A percentile compares a stretch with the other conserved stretches of the same genome.
These are phyloP conservation scores for Eucalyptus curtisii DNA, from an alignment of 345 rosid genomes.

Conservation along the genomic window DNA sequence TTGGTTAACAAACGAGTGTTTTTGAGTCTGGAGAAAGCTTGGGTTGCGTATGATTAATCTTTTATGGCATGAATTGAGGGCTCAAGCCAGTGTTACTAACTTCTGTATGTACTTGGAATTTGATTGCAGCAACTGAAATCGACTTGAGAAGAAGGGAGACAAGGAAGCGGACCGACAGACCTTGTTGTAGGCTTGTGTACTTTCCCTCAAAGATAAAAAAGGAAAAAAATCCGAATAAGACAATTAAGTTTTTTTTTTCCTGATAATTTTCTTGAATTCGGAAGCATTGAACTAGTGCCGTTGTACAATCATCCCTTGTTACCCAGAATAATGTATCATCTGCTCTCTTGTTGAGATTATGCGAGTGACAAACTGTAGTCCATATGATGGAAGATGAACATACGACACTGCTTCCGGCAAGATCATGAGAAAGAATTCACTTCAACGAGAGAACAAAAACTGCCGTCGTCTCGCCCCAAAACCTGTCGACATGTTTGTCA, in stretches of 20 bases:
- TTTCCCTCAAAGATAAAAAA: background rate
- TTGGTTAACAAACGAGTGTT: background rate
- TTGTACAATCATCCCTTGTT: constrained; percentile 9
- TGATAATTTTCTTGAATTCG: constrained; percentile 11
- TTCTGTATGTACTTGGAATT: background rate
- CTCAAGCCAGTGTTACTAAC: background rate
- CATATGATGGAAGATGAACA: background rate
- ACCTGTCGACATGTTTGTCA: background rate
- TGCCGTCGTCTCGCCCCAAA: background rate
- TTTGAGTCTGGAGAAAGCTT: background rate
- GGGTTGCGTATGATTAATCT: background rate
- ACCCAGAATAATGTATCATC: constrained; percentile 16
- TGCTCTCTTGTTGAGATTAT: background rate
- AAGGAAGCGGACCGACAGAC: background rate
- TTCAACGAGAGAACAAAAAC: background rate
- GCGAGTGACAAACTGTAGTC: background rate
- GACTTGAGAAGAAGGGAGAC: constrained; percentile 17
- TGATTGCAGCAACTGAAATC: constrained; percentile 40
- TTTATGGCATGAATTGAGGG: background rate
- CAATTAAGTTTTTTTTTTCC: background rate
- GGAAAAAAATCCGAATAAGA: background rate
- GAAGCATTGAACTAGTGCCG: constrained; percentile 1
- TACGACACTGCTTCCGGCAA: background rate
- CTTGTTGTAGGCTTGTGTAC: background rate
- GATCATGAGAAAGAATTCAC: background rate